Conservation (phyloP, 441 rosid species). For the Erysimum cheiri region DNA sequence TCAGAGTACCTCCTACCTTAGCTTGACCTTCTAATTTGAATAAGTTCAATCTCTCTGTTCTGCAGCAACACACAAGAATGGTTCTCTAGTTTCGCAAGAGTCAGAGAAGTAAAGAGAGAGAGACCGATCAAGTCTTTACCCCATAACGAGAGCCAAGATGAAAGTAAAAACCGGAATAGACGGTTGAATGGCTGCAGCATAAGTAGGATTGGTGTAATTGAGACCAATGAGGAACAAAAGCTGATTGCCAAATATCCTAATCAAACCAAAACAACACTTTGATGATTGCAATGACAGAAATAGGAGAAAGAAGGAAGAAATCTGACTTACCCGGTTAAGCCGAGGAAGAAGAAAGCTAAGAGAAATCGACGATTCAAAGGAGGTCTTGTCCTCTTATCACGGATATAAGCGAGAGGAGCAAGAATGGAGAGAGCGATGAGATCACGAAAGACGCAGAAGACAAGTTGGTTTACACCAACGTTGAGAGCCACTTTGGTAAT, state of each 20-base stretch:
- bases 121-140: conserved; percentile 52
- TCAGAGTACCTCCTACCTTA: conserved; percentile 81
- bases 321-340: conserved; percentile 77
- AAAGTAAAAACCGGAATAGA: conserved; percentile 97
- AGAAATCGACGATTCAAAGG: conserved; percentile 75
- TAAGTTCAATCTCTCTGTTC: conserved; percentile 87
- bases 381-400: conserved; percentile 75
- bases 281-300: background rate
- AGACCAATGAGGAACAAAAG: conserved; percentile 95
- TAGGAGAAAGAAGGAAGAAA: background rate
- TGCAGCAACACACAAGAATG: conserved; percentile 53
- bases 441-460: conserved; percentile 93
- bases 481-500: conserved; percentile 96
- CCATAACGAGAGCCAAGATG: conserved; percentile 86
- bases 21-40: conserved; percentile 89
- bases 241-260: conserved; percentile 98
- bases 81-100: conserved; percentile 11
- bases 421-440: conserved; percentile 90
- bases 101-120: conserved; percentile 1
- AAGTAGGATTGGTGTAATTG: conserved; percentile 93
- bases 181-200: conserved; percentile 98
- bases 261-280: conserved; percentile 17
- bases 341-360: conserved; percentile 85
- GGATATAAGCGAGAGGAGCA: conserved; percentile 84
- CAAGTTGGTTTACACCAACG: conserved; percentile 90